phyloP scores from a whole-genome alignment of 148 eudicot genomes.

The Simmondsia chinensis region DNA sequence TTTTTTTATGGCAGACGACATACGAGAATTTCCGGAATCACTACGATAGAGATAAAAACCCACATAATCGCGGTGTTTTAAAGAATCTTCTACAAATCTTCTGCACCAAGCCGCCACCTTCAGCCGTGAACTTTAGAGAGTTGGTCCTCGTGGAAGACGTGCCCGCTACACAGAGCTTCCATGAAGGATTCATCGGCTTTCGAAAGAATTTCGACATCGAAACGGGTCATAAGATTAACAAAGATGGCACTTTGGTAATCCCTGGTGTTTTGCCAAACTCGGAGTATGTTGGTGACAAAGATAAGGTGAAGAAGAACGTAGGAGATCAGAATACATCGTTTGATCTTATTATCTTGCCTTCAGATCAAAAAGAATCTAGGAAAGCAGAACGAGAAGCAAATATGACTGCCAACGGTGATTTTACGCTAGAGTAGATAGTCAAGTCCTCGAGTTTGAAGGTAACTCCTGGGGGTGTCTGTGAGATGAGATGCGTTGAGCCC shows the following conservation, averaged over 20 bases:
- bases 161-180: constrained; percentile 16
- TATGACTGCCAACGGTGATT: no score
- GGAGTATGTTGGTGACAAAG: constrained; percentile 23
- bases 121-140: constrained; percentile 33
- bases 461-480: no score
- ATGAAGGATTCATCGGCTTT: constrained; percentile 4
- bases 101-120: constrained; percentile 21
- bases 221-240: constrained; percentile 16
- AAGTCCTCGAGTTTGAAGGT: no score
- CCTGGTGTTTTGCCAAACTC: constrained; percentile 26
- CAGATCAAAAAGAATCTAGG: background rate
- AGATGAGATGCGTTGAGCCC: no score
- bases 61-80: constrained; percentile 27
- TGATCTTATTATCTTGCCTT: constrained; percentile 10
- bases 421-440: no score
- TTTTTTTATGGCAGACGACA: constrained; percentile 18
- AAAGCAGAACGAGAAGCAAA: constrained; percentile 3
- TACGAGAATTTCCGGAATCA: constrained; percentile 52
- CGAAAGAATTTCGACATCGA: constrained; percentile 15
- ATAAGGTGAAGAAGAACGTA: constrained; percentile 14
- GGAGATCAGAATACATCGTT: constrained; percentile 2
- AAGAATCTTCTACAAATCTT: constrained; percentile 25
- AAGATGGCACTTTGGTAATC: constrained; percentile 12
- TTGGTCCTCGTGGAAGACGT: constrained; percentile 44
- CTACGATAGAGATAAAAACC: constrained; percentile 36